Conservation (phyloP, 805 yeast species). For the Ogataea saltuana region DNA sequence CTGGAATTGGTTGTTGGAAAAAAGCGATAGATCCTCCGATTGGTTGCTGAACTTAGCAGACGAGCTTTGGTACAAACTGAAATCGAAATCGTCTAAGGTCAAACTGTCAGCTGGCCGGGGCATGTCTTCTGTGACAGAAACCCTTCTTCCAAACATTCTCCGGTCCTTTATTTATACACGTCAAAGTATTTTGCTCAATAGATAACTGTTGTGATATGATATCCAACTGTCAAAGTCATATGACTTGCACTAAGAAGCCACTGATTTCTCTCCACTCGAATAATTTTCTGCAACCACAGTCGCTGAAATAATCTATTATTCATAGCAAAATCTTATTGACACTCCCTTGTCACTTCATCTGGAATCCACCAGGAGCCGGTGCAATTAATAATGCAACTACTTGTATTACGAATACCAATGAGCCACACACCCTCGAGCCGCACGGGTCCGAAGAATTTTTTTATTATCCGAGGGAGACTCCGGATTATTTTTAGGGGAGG, state of each 20-base stretch:
- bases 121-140: not conserved
- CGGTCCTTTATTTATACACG: not conserved
- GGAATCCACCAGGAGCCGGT: too few species aligned
- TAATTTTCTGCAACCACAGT: conserved; percentile 1
- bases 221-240: conserved; percentile 4
- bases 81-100: conserved; percentile 22
- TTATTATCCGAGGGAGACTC: too few species aligned
- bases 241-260: conserved; percentile 7
- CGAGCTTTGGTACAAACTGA: conserved; percentile 11
- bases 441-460: too few species aligned
- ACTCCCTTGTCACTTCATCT: too few species aligned
- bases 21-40: conserved; percentile 26
- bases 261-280: not conserved
- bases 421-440: too few species aligned
- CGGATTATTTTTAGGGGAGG: too few species aligned
- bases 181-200: not conserved
- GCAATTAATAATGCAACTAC: too few species aligned
- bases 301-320: not conserved
- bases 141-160: not conserved
- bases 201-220: not conserved
- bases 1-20: conserved; percentile 27
- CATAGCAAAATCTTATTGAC: too few species aligned
- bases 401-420: too few species aligned
- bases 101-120: conserved; percentile 5
- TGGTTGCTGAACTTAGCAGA: conserved; percentile 2